Base-by-base conservation (phyloP, 768 basidiomycete genomes). In the Lactarius psammicola region DNA sequence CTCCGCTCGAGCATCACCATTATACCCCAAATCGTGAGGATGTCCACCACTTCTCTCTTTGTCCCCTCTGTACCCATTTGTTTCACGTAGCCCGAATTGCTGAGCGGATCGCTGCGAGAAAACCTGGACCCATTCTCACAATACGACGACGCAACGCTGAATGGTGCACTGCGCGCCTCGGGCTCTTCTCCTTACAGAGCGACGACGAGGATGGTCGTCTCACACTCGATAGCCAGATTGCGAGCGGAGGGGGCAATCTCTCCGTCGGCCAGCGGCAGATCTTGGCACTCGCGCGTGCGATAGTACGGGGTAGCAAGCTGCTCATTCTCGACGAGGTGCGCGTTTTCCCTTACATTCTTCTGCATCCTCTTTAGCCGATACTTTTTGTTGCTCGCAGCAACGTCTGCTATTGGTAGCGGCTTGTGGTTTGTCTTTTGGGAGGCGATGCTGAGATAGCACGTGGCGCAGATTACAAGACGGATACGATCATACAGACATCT, bases 231-330 rank as follows among this genome's bases (percentile, higher is more conserved):
- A 81, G 77, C 49, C 66, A 69, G 30, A 79, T 84, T 38, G 75
- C 80, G 3, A 76, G 76, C 30, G 82, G 80, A 1, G 81, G 81
- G 0, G 63, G 74, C 0, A 83, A 83, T 66, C 72, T 84, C 20
- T 82, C 80, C 4, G 78, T 87, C n/a, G 85, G 85, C 5, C 83
- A 87, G 70, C 75, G 85, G 11, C 85, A 87, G 72, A 80, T 87
- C 20, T 73, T 87, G 18, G 85, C 85, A 0, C 76, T 87, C 0
- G 85, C 86, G 0, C 76, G 85, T 31, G 85, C 85, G 1, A 81
- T 87, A 60, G 80, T 86, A 3, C 75, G 86, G 18, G 72, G 76
- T 53, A 84, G 82, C 71, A 86, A 85, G 68, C 70, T 87, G 11
- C 75, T 86, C 44, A 81, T 87, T 54, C 74, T 87, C 2, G 86